Evolutionary conservation across 1,284 basidiomycete genomes (phyloP), one percentile per base, ranked within the genome.

Genomic region (Filobasidium uniguttulatum): DNA sequence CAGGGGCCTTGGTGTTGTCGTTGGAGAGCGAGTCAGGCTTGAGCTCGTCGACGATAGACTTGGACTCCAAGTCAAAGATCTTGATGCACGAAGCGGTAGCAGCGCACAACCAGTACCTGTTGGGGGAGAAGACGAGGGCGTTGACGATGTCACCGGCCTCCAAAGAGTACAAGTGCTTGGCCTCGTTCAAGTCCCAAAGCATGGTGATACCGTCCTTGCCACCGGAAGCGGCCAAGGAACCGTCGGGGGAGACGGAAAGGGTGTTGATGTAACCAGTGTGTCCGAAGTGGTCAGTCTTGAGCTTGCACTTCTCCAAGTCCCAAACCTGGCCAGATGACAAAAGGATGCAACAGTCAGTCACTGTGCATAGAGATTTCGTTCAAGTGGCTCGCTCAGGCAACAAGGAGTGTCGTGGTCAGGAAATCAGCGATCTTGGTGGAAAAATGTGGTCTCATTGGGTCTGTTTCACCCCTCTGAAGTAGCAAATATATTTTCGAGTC

Each of bases 211-310:
- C 89, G 71, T 99, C 94, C 76, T 97, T 97, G 65, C 94, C 94
- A 68, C 94, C 94, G 44, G 94, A 98, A 49, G 94, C 94, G 66
- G 93, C 93, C 65, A 99, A 82, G 45, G 94, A 99, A 59, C 94
- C 94, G 69, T 99, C 94, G 57, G 94, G 94, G 38, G 94, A 99
- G 58, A 99, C 90, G 57, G 94, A 93, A 67, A 99, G 75, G 61
- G 93, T 93, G 80, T 94, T 97, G 74, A 99, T 90, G 79, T 97
- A 98, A 61, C 94, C 94, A 49, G 87, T 94, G 79, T 99, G 94
- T 62, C 94, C 94, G 71, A 85, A 90, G 80, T 99, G 94, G 82
- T 97, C 97, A 73, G 93, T 97, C 80, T 93, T 91, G 69, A 99
- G 81, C 78, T 97, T 97, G 84, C 94, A 98, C 75, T 97, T 97